Evolutionary conservation across 2,329 filamentous ascomycete species (phyloP).

Genomic region (Shiraia bambusicola): DNA sequence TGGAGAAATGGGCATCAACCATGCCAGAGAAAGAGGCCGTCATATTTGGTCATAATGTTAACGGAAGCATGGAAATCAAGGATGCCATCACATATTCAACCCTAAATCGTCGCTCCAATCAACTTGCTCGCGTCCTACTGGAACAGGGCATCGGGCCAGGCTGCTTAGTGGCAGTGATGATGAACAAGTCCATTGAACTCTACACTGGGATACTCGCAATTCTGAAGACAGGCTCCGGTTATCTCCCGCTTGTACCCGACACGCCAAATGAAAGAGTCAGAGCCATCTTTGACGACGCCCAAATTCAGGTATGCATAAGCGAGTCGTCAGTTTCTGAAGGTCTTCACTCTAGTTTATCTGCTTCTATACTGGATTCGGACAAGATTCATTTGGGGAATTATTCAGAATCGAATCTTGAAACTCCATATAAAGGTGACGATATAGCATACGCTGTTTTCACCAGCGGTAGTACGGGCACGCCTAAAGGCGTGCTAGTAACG

Average conservation of each 20-base stretch:
- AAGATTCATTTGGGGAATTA: conserved; percentile 34
- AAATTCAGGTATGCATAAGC: conserved; percentile 52
- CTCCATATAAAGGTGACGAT: conserved; percentile 49
- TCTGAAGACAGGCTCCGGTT: conserved; percentile 73
- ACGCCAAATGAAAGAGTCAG: conserved; percentile 63
- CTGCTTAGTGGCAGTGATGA: conserved; percentile 68
- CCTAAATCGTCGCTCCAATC: conserved; percentile 66
- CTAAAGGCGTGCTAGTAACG: conserved; percentile 77
- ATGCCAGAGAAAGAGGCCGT: conserved; percentile 62
- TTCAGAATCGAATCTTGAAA: conserved; percentile 40
- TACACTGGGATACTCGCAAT: conserved; percentile 75
- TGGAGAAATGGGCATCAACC: conserved; percentile 56
- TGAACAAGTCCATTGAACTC: conserved; percentile 73
- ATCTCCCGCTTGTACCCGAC: conserved; percentile 76
- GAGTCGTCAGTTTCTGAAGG: conserved; percentile 19
- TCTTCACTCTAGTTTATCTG: conserved; percentile 7
- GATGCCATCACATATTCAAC: conserved; percentile 62
- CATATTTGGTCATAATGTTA: conserved; percentile 58
- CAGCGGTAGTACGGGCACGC: conserved; percentile 76
- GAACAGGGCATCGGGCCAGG: conserved; percentile 52
- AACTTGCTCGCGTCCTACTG: conserved; percentile 60
- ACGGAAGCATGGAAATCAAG: conserved; percentile 33
- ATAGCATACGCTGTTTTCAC: conserved; percentile 80
- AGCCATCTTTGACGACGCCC: conserved; percentile 64
- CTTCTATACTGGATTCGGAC: conserved; percentile 33